Conservation (phyloP, 1,139 yeast species). For the Debaryomycetaceae sp. region DNA sequence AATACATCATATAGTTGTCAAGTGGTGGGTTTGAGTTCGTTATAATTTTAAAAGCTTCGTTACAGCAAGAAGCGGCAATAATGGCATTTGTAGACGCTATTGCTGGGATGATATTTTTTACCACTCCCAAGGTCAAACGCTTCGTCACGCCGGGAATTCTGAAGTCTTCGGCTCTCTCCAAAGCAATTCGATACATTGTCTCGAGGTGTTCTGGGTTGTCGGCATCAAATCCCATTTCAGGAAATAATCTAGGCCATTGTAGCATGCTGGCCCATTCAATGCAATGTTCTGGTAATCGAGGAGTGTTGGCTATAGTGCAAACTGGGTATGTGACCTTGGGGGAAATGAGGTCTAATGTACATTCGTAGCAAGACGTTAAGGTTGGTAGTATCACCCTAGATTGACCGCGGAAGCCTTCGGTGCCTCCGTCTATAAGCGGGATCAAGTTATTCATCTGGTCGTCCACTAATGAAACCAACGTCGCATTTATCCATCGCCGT, state of each 20-base stretch:
- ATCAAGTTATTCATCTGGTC: constrained; percentile 54
- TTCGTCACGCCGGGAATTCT: constrained; percentile 72
- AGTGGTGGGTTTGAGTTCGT: constrained; percentile 66
- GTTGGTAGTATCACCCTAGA: constrained; percentile 85
- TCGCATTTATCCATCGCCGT: constrained; percentile 85
- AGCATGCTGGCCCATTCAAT: constrained; percentile 86
- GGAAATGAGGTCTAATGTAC: constrained; percentile 75
- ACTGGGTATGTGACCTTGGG: constrained; percentile 77
- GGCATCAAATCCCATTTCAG: constrained; percentile 53
- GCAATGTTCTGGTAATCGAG: constrained; percentile 91
- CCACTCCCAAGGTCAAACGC: constrained; percentile 76
- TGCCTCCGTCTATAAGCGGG: constrained; percentile 92
- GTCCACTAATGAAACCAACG: constrained; percentile 61
- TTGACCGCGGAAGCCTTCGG: constrained; percentile 94
- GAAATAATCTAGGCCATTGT: constrained; percentile 62
- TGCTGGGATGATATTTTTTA: constrained; percentile 89
- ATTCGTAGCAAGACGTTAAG: constrained; percentile 86
- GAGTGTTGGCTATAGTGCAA: constrained; percentile 93
- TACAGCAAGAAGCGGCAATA: constrained; percentile 87
- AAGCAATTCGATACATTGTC: constrained; percentile 59
- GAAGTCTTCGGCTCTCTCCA: constrained; percentile 57
- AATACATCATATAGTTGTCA: constrained; percentile 82
- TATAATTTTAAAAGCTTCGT: constrained; percentile 77
- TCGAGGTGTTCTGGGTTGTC: constrained; percentile 68
- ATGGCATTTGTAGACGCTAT: constrained; percentile 93